Conservation (phyloP, 805 yeast genomes). For the Blastobotrys chiropterorum region DNA sequence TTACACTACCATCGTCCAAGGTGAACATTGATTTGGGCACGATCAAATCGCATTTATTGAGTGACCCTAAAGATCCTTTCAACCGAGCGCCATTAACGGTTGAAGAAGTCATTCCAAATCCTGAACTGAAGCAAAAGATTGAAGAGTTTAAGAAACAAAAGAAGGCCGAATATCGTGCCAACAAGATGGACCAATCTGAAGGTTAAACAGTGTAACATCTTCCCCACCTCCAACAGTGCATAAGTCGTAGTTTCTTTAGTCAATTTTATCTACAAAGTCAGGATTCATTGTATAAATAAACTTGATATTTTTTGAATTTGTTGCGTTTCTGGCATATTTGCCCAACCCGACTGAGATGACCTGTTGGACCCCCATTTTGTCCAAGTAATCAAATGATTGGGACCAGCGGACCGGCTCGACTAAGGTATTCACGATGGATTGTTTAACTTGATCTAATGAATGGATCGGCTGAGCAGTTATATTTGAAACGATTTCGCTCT, state of each 20-base stretch:
- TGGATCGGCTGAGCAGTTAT: slow-evolving; percentile 29
- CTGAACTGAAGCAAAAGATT: slow-evolving; percentile 58
- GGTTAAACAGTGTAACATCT: too few species aligned
- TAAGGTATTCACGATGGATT: slow-evolving; percentile 23
- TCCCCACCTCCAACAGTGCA: background rate
- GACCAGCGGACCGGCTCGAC: slow-evolving; percentile 30
- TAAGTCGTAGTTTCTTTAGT: background rate
- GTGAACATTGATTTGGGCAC: slow-evolving; percentile 85
- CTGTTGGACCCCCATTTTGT: slow-evolving; percentile 11
- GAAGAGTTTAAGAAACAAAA: slow-evolving; percentile 47
- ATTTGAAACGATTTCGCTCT: slow-evolving; percentile 26
- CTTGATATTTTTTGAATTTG: background rate
- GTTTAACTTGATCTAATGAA: slow-evolving; percentile 23
- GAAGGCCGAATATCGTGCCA: slow-evolving; percentile 21
- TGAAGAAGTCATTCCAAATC: slow-evolving; percentile 81
- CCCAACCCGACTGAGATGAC: slow-evolving; percentile 6
- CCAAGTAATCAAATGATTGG: slow-evolving; percentile 19
- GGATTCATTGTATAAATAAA: background rate
- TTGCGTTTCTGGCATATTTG: slow-evolving; percentile 4
- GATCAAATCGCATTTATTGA: slow-evolving; percentile 84
- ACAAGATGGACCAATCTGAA: slow-evolving; percentile 3
- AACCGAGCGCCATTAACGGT: slow-evolving; percentile 85
- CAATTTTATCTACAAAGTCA: background rate
- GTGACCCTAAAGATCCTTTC: slow-evolving; percentile 96
- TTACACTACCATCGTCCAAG: slow-evolving; percentile 80